Conservation (phyloP, 495 filamentous ascomycete species). For the Letharia lupina region DNA sequence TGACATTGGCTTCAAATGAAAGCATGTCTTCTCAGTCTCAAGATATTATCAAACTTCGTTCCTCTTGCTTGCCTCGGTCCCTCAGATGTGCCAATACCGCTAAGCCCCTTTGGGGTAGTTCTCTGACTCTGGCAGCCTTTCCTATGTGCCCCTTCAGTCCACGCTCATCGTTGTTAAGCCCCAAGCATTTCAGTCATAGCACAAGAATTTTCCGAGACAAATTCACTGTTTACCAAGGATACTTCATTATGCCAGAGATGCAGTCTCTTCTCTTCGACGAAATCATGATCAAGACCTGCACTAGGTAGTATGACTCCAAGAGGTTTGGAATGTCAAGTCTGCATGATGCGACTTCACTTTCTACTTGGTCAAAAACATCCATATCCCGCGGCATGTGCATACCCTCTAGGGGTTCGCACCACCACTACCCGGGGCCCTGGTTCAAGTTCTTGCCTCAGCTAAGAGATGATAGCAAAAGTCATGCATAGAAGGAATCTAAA, state of each 20-base stretch:
- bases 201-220: too few species aligned
- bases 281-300: background rate
- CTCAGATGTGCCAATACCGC: too few species aligned
- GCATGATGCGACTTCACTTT: background rate
- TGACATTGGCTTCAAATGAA: conserved; percentile 34
- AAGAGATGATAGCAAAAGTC: too few species aligned
- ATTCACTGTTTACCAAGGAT: too few species aligned
- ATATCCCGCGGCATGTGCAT: background rate
- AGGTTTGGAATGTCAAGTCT: background rate
- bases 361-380: background rate
- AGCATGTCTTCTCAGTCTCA: background rate
- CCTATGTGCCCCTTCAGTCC: too few species aligned
- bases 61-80: too few species aligned
- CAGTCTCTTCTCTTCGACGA: background rate
- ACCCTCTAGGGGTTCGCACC: background rate
- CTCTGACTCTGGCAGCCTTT: too few species aligned
- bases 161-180: too few species aligned
- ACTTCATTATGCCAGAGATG: too few species aligned
- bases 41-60: background rate
- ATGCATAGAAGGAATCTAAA: too few species aligned
- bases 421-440: background rate
- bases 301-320: background rate
- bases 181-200: too few species aligned
- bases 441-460: background rate
- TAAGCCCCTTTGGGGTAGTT: too few species aligned